These are phyloP conservation scores for Gautieria morchelliformis DNA, from an alignment of 768 basidiomycete genomes.

Conservation along the genomic window DNA sequence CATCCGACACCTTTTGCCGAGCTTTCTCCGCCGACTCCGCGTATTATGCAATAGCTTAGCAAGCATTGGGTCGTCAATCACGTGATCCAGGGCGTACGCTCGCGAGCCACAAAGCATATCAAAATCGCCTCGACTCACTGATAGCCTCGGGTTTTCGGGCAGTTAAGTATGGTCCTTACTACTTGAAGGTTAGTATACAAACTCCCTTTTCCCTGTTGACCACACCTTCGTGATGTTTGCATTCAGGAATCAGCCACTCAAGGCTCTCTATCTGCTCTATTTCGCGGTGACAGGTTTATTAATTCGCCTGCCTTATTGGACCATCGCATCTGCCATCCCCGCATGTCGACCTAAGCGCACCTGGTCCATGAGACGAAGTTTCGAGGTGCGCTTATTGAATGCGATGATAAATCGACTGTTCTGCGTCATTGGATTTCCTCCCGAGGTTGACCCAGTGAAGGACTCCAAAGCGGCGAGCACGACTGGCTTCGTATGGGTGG, in stretches of 20 bases:
- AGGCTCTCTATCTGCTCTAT: slow-evolving; percentile 37
- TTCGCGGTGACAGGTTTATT: slow-evolving; percentile 30
- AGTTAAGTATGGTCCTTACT: too few relatives aligned
- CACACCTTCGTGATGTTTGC: slow-evolving; percentile 7
- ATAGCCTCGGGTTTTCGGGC: too few relatives aligned
- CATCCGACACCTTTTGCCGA: too few relatives aligned
- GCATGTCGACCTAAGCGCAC: slow-evolving; percentile 10
- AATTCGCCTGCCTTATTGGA: slow-evolving; percentile 41
- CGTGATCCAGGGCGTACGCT: too few relatives aligned
- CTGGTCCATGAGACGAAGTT: neutral
- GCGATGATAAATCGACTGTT: neutral
- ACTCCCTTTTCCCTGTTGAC: neutral
- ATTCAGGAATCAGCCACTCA: slow-evolving; percentile 34
- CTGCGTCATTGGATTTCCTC: neutral
- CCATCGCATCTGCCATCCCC: slow-evolving; percentile 24
- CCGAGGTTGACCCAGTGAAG: neutral
- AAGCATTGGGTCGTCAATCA: too few relatives aligned
- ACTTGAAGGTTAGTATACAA: too few relatives aligned
- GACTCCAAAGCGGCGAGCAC: neutral
- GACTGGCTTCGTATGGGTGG: slow-evolving; percentile 15
- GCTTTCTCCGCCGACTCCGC: too few relatives aligned
- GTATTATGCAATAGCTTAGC: too few relatives aligned
- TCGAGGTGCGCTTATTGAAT: neutral
- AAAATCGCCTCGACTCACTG: too few relatives aligned
- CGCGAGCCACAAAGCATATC: too few relatives aligned